These are phyloP conservation scores for Ophiostoma sp. DNA, from an alignment of 2,329 filamentous ascomycete genomes.

Conservation along the genomic window DNA sequence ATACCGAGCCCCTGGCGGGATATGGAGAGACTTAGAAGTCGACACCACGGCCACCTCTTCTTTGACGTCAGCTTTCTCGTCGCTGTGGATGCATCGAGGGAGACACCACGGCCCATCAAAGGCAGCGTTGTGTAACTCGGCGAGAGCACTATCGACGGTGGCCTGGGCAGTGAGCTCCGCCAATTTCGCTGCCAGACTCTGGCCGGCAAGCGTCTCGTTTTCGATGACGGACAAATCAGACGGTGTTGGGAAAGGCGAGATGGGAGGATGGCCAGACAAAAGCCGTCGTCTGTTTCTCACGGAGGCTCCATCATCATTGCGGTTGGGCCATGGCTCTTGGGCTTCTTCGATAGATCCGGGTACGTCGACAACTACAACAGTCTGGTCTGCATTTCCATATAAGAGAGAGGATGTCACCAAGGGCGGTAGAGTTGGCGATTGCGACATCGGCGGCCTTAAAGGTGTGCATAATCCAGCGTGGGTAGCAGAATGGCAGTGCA, in stretches of 20 bases:
- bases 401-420: conserved; percentile 39
- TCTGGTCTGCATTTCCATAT: conserved; percentile 46
- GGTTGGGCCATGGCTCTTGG: conserved; percentile 42
- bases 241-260: conserved; percentile 46
- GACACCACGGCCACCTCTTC: background rate
- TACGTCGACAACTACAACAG: conserved; percentile 60
- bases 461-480: background rate
- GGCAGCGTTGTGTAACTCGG: conserved; percentile 34
- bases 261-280: conserved; percentile 42
- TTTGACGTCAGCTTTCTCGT: conserved; percentile 16
- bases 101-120: conserved; percentile 42
- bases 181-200: conserved; percentile 44
- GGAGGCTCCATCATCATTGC: background rate
- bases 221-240: background rate
- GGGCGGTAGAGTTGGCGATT: conserved; percentile 1
- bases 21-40: conserved; percentile 24
- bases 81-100: conserved; percentile 31
- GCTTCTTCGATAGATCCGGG: conserved; percentile 63
- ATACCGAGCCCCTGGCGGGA: conserved; percentile 42
- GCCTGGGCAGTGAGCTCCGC: conserved; percentile 50
- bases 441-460: conserved; percentile 8
- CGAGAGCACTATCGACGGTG: conserved; percentile 41
- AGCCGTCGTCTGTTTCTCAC: conserved; percentile 35
- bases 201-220: conserved; percentile 22
- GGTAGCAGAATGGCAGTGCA: background rate